Base-by-base conservation (phyloP, 1,284 basidiomycete species). In the Marasmius tenuissimus region DNA sequence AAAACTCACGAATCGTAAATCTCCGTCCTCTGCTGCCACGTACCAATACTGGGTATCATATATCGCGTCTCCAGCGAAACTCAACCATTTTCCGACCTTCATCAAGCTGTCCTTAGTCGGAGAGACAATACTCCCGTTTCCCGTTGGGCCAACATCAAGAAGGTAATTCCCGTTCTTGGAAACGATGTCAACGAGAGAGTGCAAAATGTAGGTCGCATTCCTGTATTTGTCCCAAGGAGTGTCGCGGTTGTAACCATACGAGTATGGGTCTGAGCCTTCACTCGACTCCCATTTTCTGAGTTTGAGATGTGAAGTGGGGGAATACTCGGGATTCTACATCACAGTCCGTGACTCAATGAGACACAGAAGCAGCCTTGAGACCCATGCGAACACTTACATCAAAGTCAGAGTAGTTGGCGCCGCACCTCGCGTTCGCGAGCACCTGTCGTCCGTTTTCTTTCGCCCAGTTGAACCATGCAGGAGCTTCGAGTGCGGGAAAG, bases 231-330 rank as follows among this genome's bases (percentile, higher is more conserved):
- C 67, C 35, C 67, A 64, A n/a, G 66, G 65, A 22, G 76, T 73
- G 14, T 47, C 58, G 10, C 27, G 35, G 59, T 71, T 62, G 50
- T 62, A 62, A 6, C 61, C 61, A 34, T 69, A 71, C 55, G 66
- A 68, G 54, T 66, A 69, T 0, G 70, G 71, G 45, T 70, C 67
- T 39, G 69, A 63, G 35, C 73, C 73, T 57, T 71, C 74, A 57
- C 71, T 77, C 20, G 69, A 74, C 68, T 79, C 78, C 78, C 78
- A 79, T 63, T 75, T 75, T 49, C 68, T 65, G 5, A 45, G 53
- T 56, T 62, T 62, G 34, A 62, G 61, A 52, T 56, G 56, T 14
- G 49, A 59, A 27, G 57, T 54, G 18, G 57, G 35, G 16, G 50
- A 55, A 34, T 62, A 62, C 50, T 62, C 61, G 16, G 61, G 61